Evolutionary conservation across 1,284 basidiomycete genomes (phyloP).

Genomic region (Moesziomyces antarcticus): DNA sequence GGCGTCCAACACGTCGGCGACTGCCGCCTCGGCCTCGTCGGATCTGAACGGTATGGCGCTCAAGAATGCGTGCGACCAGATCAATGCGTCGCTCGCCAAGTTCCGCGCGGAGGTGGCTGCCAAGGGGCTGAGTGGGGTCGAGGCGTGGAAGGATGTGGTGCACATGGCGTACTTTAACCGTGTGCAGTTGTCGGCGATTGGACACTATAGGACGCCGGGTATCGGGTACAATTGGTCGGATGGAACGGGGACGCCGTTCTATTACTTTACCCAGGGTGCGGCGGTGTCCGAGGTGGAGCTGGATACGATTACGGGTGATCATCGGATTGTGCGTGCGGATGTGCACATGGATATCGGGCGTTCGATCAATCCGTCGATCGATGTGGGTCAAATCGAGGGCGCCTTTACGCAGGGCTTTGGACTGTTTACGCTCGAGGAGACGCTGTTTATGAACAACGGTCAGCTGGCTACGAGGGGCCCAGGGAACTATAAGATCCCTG

Average conservation of each 20-base stretch:
- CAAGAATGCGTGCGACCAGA: slow-evolving; percentile 68
- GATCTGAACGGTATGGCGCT: slow-evolving; percentile 61
- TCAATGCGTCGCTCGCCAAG: slow-evolving; percentile 63
- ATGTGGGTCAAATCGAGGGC: slow-evolving; percentile 69
- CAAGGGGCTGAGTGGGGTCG: slow-evolving; percentile 32
- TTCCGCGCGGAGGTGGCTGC: slow-evolving; percentile 34
- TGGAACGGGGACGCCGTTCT: slow-evolving; percentile 60
- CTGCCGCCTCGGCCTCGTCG: slow-evolving; percentile 55
- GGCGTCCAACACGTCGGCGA: slow-evolving; percentile 67
- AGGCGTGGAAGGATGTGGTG: slow-evolving; percentile 59
- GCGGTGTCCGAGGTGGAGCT: slow-evolving; percentile 67
- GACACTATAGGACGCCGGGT: slow-evolving; percentile 67
- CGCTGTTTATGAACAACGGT: slow-evolving; percentile 65
- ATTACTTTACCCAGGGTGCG: slow-evolving; percentile 65
- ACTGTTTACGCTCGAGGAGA: slow-evolving; percentile 67
- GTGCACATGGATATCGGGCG: slow-evolving; percentile 68
- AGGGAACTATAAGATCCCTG: slow-evolving; percentile 68
- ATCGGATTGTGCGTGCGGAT: slow-evolving; percentile 59
- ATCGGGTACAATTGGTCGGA: slow-evolving; percentile 67
- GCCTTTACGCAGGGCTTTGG: slow-evolving; percentile 62
- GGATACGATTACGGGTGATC: slow-evolving; percentile 67
- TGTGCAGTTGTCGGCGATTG: slow-evolving; percentile 65
- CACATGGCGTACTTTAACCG: slow-evolving; percentile 67
- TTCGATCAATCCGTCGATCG: slow-evolving; percentile 68
- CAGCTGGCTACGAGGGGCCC: slow-evolving; percentile 66